Base-by-base conservation (phyloP, 108 stramenopile species). In the Discostella stelligeroides region DNA sequence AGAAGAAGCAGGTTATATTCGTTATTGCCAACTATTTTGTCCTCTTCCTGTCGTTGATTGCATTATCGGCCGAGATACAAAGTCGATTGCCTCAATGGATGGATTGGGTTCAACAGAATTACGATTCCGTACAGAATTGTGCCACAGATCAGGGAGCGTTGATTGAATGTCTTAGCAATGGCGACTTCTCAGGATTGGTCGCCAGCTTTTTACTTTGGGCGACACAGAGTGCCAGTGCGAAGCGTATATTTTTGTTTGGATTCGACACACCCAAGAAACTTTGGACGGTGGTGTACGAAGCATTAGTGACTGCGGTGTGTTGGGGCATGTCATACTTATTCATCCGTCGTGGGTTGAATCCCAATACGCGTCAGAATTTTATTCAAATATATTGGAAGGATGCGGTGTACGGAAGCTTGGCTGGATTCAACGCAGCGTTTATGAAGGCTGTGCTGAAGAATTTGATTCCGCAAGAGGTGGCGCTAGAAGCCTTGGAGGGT, bases 351-450 rank as follows among this genome's bases (percentile, higher is more conserved):
- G 94, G 89, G 11, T 69, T 95, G 80, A 95, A 95, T 68, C 94
- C 94, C 27, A 91, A 95, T 42, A 95, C 91, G 13, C 76, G 86
- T 59, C 70, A 65, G 23, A 75, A 85, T 12, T 89, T 90, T 66
- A 48, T 92, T 10, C 83, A 83, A 55, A 91, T 87, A 67, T 95
- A 89, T 59, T 95, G 94, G 94, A 95, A 95, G 62, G 94, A 95
- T 80, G 91, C 91, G 7, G 86, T 95, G 4, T 95, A 95, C 65
- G 94, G 94, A 34, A 89, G 88, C 80, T 60, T 95, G 66, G 94
- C 94, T 14, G 94, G 94, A 9, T 95, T 95, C 65, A 95, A 95
- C 60, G 94, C 90, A 17, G 84, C 89, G 2, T 95, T 95, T 62
- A 84, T 95, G 89, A 95, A 95, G 72, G 85, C 84, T 24, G 86